Evolutionary conservation across 257 asterid genomes (phyloP).

Genomic region (Lavandula angustifolia): DNA sequence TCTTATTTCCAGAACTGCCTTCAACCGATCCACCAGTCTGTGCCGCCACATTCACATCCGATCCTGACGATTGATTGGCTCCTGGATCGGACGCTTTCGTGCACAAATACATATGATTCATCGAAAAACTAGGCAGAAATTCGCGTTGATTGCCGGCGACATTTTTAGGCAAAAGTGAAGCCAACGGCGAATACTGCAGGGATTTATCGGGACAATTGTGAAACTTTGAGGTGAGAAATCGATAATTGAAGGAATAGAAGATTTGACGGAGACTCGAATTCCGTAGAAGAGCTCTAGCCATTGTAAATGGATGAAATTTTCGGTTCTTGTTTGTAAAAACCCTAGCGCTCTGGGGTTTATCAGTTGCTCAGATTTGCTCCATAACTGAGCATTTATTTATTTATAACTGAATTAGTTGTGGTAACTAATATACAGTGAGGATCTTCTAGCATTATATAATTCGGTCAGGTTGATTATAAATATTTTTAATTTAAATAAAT

Average conservation of each 20-base stretch:
- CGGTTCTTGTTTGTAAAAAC: constrained; percentile 30
- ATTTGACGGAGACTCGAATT: constrained; percentile 35
- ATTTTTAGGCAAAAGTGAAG: constrained; percentile 20
- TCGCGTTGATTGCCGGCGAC: constrained; percentile 23
- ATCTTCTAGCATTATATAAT: too few species aligned
- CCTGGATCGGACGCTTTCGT: constrained; percentile 33
- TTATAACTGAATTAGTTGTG: too few species aligned
- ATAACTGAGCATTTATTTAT: too few species aligned
- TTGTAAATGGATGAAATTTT: constrained; percentile 9
- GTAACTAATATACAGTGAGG: too few species aligned
- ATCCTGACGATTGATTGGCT: constrained; percentile 36
- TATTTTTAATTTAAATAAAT: too few species aligned
- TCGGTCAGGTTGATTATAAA: too few species aligned
- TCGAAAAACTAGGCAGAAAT: constrained; percentile 28
- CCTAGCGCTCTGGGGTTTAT: constrained; percentile 34
- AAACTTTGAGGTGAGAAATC: constrained; percentile 20
- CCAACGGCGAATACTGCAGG: constrained; percentile 27
- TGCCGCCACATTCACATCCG: constrained; percentile 34
- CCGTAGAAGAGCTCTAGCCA: constrained; percentile 43
- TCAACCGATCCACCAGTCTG: constrained; percentile 45
- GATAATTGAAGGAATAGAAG: constrained; percentile 31
- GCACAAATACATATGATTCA: constrained; percentile 43
- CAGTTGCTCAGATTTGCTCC: too few species aligned
- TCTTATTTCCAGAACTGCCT: constrained; percentile 43
- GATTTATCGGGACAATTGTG: constrained; percentile 27